Percentiles rank a stretch among this genome's conserved stretches.
These are phyloP conservation scores for Tolypocladium nubicola DNA, from an alignment of 2,329 filamentous ascomycete species.

Conservation along the genomic window DNA sequence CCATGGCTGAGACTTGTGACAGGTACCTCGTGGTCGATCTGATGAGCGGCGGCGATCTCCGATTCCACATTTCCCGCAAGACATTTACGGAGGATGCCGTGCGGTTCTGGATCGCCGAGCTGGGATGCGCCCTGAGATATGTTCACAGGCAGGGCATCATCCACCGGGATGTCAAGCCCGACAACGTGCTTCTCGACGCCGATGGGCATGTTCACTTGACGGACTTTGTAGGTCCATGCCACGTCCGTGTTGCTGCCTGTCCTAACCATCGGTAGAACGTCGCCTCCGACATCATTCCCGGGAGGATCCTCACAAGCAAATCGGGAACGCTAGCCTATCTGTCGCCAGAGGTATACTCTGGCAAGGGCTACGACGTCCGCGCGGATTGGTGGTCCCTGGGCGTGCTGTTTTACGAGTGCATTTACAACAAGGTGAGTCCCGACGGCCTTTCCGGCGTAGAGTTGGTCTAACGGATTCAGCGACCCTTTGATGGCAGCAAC, in stretches of 20 bases:
- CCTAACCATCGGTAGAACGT: constrained; percentile 63
- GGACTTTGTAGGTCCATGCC: constrained; percentile 65
- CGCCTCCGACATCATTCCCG: constrained; percentile 79
- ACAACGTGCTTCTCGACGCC: constrained; percentile 79
- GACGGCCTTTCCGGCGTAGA: background rate
- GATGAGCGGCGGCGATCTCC: constrained; percentile 93
- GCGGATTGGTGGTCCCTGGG: constrained; percentile 99
- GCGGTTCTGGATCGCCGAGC: constrained; percentile 90
- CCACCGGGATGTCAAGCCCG: constrained; percentile 83
- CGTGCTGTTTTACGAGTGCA: constrained; percentile 98
- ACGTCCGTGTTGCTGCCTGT: background rate
- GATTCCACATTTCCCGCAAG: constrained; percentile 96
- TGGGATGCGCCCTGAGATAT: constrained; percentile 83
- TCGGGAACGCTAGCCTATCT: constrained; percentile 94
- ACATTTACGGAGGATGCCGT: constrained; percentile 97
- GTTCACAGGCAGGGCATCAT: constrained; percentile 81
- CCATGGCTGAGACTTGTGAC: constrained; percentile 3
- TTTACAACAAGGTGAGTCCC: constrained; percentile 80
- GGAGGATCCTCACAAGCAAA: constrained; percentile 82
- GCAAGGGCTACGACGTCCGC: constrained; percentile 77
- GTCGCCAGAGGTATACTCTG: constrained; percentile 88
- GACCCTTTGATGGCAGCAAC: constrained; percentile 85
- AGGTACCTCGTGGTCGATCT: constrained; percentile 97
- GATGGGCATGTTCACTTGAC: constrained; percentile 95
- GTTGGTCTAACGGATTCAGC: constrained; percentile 35